These are phyloP conservation scores for Aureobasidium sp. DNA, from an alignment of 2,329 filamentous ascomycete species.

Conservation along the genomic window DNA sequence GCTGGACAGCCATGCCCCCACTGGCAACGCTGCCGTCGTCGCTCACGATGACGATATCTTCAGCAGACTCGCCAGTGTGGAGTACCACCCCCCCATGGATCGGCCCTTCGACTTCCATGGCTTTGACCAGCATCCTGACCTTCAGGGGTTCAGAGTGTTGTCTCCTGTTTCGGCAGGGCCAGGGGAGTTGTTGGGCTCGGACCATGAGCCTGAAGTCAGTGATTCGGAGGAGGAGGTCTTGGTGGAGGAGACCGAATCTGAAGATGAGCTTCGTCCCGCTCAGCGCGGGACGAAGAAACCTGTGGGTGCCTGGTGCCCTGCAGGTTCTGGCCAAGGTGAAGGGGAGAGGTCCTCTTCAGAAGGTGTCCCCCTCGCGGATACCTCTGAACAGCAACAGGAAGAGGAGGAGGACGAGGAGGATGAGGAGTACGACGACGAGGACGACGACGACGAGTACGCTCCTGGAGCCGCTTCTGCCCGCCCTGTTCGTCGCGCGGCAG, in stretches of 20 bases:
- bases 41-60: background rate
- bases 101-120: background rate
- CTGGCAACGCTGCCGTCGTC: background rate
- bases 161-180: background rate
- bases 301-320: background rate
- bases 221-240: background rate
- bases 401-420: background rate
- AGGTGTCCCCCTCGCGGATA: background rate
- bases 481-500: background rate
- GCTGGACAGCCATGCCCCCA: too few relatives aligned
- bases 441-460: constrained; percentile 1
- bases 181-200: background rate
- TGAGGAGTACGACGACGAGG: background rate
- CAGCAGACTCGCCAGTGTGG: background rate
- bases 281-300: background rate
- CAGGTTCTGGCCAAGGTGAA: background rate
- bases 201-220: background rate
- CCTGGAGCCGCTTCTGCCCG: background rate
- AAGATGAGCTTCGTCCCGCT: background rate
- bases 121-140: background rate
- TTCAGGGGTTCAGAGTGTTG: background rate
- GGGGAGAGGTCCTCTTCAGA: background rate
- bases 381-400: background rate
- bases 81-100: background rate
- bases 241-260: background rate